A percentile compares a stretch with the other conserved stretches of the same genome.
These are phyloP conservation scores for Zygotorulaspora sp. DNA, from an alignment of 805 yeast species.

Conservation along the genomic window DNA sequence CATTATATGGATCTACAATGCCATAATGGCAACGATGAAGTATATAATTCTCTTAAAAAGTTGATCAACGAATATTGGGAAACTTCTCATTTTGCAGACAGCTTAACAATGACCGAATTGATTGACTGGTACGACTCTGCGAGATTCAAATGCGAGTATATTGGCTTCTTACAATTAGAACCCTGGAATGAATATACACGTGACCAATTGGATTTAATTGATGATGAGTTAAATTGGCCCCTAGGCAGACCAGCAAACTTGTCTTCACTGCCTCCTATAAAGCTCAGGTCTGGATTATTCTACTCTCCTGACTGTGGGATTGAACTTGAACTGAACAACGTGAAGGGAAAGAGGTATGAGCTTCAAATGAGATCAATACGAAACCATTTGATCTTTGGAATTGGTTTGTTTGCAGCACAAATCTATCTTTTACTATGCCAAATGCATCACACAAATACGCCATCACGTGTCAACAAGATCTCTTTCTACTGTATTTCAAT, in stretches of 20 bases:
- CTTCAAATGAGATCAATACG: conserved; percentile 37
- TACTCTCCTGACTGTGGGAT: conserved; percentile 91
- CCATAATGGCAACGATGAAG: conserved; percentile 38
- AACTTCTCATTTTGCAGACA: conserved; percentile 40
- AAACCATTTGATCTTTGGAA: conserved; percentile 41
- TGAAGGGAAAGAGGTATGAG: conserved; percentile 57
- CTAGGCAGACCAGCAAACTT: conserved; percentile 68
- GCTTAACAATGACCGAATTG: conserved; percentile 43
- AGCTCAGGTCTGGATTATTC: conserved; percentile 51
- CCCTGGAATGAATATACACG: conserved; percentile 49
- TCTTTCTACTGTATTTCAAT: conserved; percentile 65
- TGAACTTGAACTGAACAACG: conserved; percentile 38
- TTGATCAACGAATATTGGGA: conserved; percentile 44
- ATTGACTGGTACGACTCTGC: conserved; percentile 34
- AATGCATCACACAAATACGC: conserved; percentile 67
- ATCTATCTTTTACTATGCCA: conserved; percentile 59
- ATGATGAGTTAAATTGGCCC: conserved; percentile 67
- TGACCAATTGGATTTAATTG: conserved; percentile 56
- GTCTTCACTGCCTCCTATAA: conserved; percentile 49
- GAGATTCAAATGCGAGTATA: conserved; percentile 58
- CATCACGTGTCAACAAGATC: conserved; percentile 70
- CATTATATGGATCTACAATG: conserved; percentile 42
- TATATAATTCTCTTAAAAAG: conserved; percentile 44
- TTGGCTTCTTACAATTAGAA: conserved; percentile 62
- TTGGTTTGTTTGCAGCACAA: conserved; percentile 47